Percentiles rank a stretch among this genome's conserved stretches.
These are phyloP conservation scores for Aureococcus anophagefferens DNA, from an alignment of 108 stramenopile species.

Conservation along the genomic window DNA sequence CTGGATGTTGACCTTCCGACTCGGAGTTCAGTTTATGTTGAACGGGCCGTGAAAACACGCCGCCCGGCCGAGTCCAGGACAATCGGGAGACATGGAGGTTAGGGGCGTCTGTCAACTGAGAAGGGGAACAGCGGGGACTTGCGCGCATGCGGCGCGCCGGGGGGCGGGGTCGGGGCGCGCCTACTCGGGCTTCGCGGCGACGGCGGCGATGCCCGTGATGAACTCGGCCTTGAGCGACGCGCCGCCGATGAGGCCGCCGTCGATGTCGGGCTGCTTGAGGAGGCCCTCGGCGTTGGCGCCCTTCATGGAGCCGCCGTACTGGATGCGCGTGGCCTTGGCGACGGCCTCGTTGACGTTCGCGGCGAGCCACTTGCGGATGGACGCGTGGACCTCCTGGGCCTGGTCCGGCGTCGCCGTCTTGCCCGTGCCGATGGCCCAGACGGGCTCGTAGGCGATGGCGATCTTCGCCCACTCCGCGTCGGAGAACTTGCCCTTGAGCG, in stretches of 20 bases:
- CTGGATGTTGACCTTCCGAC: too few relatives aligned
- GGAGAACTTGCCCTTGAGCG: neutral
- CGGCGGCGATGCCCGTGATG: conserved; percentile 79
- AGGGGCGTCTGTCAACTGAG: too few relatives aligned
- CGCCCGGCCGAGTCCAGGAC: too few relatives aligned
- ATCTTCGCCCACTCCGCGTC: conserved; percentile 77
- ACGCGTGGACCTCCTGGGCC: conserved; percentile 94
- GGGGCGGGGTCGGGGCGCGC: too few relatives aligned
- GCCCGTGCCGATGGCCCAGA: conserved; percentile 91
- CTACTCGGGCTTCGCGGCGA: conserved; percentile 29
- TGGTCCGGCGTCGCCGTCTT: conserved; percentile 97
- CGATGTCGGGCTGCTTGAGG: conserved; percentile 74
- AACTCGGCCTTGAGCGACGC: conserved; percentile 88
- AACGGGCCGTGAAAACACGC: too few relatives aligned
- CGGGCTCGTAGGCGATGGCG: conserved; percentile 67
- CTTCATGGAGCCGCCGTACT: conserved; percentile 96
- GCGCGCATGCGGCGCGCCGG: too few relatives aligned
- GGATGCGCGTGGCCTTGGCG: conserved; percentile 73
- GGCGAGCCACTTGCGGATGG: conserved; percentile 79
- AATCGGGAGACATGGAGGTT: too few relatives aligned
- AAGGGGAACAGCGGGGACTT: too few relatives aligned
- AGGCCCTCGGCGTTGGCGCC: conserved; percentile 74
- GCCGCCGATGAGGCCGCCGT: conserved; percentile 91
- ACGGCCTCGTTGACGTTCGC: conserved; percentile 74
- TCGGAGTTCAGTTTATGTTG: too few relatives aligned